Conservation (phyloP, 2,329 filamentous ascomycete species). For the Fusarium musae region DNA sequence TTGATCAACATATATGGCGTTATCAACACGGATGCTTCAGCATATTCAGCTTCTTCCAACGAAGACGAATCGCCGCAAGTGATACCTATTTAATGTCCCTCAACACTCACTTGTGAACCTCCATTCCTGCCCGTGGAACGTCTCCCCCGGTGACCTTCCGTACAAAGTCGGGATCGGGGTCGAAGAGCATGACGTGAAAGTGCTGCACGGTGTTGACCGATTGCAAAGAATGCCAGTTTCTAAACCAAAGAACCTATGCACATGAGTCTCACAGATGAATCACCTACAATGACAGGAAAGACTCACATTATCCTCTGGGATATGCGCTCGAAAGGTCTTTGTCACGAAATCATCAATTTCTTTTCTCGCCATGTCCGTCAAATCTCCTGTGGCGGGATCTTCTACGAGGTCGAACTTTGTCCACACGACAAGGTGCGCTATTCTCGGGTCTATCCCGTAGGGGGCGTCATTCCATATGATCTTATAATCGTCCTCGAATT, state of each 20-base stretch:
- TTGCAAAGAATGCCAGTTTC: conserved; percentile 88
- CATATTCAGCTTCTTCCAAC: not conserved
- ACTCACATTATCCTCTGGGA: conserved; percentile 65
- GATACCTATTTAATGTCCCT: not conserved
- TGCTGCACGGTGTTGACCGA: conserved; percentile 90
- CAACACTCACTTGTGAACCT: conserved; percentile 13
- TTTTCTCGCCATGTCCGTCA: conserved; percentile 70
- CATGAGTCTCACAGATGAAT: conserved; percentile 2
- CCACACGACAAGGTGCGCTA: conserved; percentile 91
- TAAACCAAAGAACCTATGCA: conserved; percentile 58
- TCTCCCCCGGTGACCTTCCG: conserved; percentile 78
- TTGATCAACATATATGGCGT: not conserved
- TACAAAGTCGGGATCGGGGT: conserved; percentile 77
- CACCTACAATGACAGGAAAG: not conserved
- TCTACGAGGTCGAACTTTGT: conserved; percentile 86
- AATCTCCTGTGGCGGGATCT: conserved; percentile 70
- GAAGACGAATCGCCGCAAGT: not conserved
- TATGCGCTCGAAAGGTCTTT: conserved; percentile 68
- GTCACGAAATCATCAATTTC: conserved; percentile 78
- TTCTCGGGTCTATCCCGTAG: conserved; percentile 81
- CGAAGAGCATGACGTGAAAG: conserved; percentile 91
- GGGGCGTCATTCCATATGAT: conserved; percentile 94
- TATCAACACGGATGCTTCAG: not conserved
- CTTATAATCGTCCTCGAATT: conserved; percentile 68
- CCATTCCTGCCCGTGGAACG: conserved; percentile 68